Evolutionary conservation across 352 stramenopile genomes (phyloP).

Genomic region (Achlya hypogyna): DNA sequence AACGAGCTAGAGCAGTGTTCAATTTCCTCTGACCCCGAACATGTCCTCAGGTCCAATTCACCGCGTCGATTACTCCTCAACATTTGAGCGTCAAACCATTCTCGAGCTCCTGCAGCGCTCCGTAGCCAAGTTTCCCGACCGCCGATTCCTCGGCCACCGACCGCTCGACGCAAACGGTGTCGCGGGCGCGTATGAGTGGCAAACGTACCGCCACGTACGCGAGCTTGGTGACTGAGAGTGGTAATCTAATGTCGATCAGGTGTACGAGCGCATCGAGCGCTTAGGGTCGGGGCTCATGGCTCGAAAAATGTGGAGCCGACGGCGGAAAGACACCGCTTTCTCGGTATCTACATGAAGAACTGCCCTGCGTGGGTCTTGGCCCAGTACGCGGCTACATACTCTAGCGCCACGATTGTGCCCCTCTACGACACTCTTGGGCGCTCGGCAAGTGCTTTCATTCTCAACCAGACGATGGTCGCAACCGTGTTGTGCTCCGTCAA

Average conservation of each 20-base stretch:
- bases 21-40: too few species aligned
- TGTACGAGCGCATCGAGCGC: not conserved
- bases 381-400: constrained; percentile 75
- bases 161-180: constrained; percentile 29
- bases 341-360: constrained; percentile 87
- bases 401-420: constrained; percentile 36
- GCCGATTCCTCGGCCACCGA: constrained; percentile 47
- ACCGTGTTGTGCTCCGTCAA: constrained; percentile 21
- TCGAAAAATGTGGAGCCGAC: constrained; percentile 16
- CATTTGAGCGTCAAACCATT: too few species aligned
- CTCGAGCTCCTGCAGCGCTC: too few species aligned
- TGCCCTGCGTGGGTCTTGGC: constrained; percentile 85
- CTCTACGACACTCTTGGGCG: constrained; percentile 27
- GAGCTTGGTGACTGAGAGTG: not conserved
- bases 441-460: constrained; percentile 21
- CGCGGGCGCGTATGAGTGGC: constrained; percentile 41
- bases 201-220: constrained; percentile 43
- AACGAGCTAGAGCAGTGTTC: too few species aligned
- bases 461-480: constrained; percentile 21
- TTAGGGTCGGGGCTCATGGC: constrained; percentile 2
- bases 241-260: not conserved
- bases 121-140: too few species aligned
- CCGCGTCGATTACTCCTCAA: too few species aligned
- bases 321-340: constrained; percentile 31
- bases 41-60: too few species aligned